Percentiles rank a stretch among this genome's conserved stretches.
Evolutionary conservation across 306 rosid species (phyloP).

Genomic region (Quercus berberidifolia): DNA sequence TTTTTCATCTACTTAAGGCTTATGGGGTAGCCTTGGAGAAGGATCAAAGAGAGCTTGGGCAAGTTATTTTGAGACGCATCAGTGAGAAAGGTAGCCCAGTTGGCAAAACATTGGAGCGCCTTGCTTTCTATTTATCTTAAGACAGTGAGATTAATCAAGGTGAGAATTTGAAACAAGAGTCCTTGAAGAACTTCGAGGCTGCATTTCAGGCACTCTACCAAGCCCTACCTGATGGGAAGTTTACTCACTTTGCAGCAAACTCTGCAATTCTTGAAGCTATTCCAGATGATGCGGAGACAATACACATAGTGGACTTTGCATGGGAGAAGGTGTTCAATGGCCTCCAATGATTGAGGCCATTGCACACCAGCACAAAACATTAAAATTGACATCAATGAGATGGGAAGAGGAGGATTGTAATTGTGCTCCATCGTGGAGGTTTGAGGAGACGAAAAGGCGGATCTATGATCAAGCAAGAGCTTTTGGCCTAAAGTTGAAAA

Average conservation of each 20-base stretch:
- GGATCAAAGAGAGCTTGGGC: constrained; percentile 34
- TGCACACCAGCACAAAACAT: constrained; percentile 24
- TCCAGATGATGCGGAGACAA: constrained; percentile 38
- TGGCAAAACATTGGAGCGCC: constrained; percentile 45
- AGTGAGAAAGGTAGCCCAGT: constrained; percentile 45
- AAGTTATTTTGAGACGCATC: constrained; percentile 38
- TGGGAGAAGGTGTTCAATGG: constrained; percentile 57
- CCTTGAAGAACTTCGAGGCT: constrained; percentile 28
- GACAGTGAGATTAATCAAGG: constrained; percentile 4
- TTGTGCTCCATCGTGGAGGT: constrained; percentile 20
- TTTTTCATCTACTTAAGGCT: constrained; percentile 50
- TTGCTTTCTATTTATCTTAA: constrained; percentile 46
- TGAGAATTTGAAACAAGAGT: constrained; percentile 47
- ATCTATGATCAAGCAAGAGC: constrained; percentile 42
- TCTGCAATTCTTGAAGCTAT: constrained; percentile 49
- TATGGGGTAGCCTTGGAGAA: constrained; percentile 43
- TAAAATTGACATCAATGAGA: constrained; percentile 54
- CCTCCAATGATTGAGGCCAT: constrained; percentile 37
- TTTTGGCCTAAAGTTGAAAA: constrained; percentile 41
- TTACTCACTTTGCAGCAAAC: constrained; percentile 54
- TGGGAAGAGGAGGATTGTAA: constrained; percentile 25
- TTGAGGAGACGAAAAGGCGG: constrained; percentile 36
- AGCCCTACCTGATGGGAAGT: constrained; percentile 37
- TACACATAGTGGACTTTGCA: constrained; percentile 49
- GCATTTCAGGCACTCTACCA: constrained; percentile 43